Evolutionary conservation across 2,329 filamentous ascomycete genomes (phyloP).

Genomic region (Aspergillus sp.): DNA sequence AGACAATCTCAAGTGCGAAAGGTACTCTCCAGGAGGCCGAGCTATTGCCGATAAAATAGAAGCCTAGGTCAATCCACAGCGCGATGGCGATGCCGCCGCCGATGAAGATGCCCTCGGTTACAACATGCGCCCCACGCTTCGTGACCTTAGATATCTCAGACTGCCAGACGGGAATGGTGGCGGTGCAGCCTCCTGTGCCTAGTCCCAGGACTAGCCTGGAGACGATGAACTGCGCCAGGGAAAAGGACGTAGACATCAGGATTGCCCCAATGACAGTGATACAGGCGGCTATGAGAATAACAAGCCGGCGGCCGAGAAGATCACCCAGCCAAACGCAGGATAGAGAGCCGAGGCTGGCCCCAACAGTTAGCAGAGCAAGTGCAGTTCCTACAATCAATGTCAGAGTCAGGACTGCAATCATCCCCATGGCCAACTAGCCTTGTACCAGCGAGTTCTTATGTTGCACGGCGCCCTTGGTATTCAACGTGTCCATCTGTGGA

Average conservation of each 20-base stretch:
- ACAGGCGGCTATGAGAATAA: not conserved
- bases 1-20: not conserved
- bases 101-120: not conserved
- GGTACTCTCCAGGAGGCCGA: not conserved
- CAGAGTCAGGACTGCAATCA: not conserved
- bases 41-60: not conserved
- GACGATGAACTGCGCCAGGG: not conserved
- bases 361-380: not conserved
- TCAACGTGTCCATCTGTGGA: not conserved
- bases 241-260: not conserved
- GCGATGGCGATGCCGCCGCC: not conserved
- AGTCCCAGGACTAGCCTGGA: not conserved
- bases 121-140: not conserved
- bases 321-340: not conserved
- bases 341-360: not conserved
- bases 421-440: not conserved
- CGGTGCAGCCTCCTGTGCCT: not conserved
- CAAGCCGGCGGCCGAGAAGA: not conserved
- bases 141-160: not conserved
- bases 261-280: not conserved
- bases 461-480: not conserved
- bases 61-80: not conserved
- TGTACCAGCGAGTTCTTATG: not conserved
- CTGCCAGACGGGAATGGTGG: not conserved
- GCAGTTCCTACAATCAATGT: not conserved